Evolutionary conservation across 2,329 filamentous ascomycete genomes (phyloP), one percentile per base, ranked within the genome.

Genomic region (Laburnicola sp.): DNA sequence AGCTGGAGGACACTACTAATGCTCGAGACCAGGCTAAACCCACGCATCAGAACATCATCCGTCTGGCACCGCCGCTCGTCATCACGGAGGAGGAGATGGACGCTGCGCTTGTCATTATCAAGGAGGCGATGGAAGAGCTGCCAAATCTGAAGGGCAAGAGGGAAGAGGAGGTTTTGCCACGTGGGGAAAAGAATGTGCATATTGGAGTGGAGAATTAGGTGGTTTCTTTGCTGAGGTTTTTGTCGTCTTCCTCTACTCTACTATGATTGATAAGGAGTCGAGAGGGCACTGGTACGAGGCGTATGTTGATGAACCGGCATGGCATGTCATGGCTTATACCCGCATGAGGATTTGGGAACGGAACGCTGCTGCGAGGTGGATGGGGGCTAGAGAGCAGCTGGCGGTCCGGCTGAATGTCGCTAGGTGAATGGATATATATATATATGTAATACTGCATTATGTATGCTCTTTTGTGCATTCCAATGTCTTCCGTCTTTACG

Each of bases 1-100:
- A 57, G 27, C 16, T 16, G 16, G 16, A 16, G 16, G 16, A 16
- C 16, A 45, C 53, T 56, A 57, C 60, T 75, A 55, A 73, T 57
- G 45, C 48, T 41, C 37, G 41, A 36, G 40, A 53, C 68, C 72
- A 96, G 91, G 94, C 94, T 66, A 99, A 99, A 83, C 94, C 94
- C 27, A 99, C 94, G 5, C 94, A 99, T 75, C 87, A 96, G 69
- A 97, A 97, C 76, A 97, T 99, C 73, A 99, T 99, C 72, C 89
- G 94, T 51, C 87, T 99, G 56, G 94, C 94, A n/a, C 94, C 94
- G 40, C 94, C 94, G 21, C 80, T 99, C 48, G 91, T 99, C 59
- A 97, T 99, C 67, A 91, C 87, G 25, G 91, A 97, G 68, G 83
- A 87, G 53, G 85, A 99, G 76, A 87, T 99, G 60, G 81, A 85